A percentile compares a stretch with the other conserved stretches of the same genome.
Evolutionary conservation across 768 basidiomycete species (phyloP).

Genomic region (Phaeolepiota aurea): DNA sequence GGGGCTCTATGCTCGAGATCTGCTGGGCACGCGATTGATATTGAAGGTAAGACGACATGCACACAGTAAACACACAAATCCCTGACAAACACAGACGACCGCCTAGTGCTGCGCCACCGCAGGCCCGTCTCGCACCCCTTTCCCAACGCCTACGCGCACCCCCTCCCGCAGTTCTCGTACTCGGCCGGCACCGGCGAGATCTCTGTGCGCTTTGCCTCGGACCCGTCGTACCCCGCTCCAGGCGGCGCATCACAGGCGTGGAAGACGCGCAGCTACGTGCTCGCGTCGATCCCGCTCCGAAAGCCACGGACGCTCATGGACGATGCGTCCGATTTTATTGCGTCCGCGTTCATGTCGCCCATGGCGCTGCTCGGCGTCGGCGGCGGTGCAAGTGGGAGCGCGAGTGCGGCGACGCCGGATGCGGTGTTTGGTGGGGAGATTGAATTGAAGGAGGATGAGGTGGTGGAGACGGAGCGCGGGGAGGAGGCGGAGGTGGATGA

Average conservation of each 20-base stretch:
- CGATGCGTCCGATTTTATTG: constrained; percentile 59
- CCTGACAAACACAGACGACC: no score
- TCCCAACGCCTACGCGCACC: constrained; percentile 72
- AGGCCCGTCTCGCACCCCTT: constrained; percentile 70
- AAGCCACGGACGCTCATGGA: constrained; percentile 65
- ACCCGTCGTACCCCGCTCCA: constrained; percentile 53
- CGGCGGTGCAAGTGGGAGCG: no score
- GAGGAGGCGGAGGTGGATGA: constrained; percentile 79
- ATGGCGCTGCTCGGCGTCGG: constrained; percentile 46
- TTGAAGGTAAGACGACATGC: constrained; percentile 60
- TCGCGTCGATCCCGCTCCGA: constrained; percentile 59
- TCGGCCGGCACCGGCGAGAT: constrained; percentile 47
- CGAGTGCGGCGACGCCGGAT: constrained; percentile 40
- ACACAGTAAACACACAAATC: no score
- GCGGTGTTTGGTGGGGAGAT: constrained; percentile 60
- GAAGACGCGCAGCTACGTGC: constrained; percentile 50
- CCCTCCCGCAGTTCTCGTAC: constrained; percentile 65
- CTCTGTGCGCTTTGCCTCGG: constrained; percentile 46
- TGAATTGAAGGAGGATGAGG: constrained; percentile 70
- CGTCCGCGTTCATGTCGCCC: constrained; percentile 51
- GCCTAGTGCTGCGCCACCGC: constrained; percentile 66
- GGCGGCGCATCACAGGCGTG: constrained; percentile 35
- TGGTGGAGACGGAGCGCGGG: constrained; percentile 69
- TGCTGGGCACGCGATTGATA: constrained; percentile 75
- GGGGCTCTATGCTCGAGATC: constrained; percentile 73